Evolutionary conservation across 83 land plant genomes (phyloP).

Genomic region (Isoetes engelmannii): DNA sequence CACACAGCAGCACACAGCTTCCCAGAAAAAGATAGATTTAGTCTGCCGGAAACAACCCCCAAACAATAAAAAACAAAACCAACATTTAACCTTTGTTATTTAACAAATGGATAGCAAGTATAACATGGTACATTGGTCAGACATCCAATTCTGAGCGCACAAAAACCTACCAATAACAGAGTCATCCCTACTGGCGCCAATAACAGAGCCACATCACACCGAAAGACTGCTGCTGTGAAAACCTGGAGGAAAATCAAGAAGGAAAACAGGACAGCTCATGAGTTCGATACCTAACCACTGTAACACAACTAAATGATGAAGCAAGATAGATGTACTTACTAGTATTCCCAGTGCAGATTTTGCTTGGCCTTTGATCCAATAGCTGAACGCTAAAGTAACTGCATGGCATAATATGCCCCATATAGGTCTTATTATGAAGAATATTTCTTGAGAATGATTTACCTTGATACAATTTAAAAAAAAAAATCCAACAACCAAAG

Average conservation of each 20-base stretch:
- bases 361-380: conserved; percentile 52
- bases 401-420: not conserved
- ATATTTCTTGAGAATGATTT: too few species aligned
- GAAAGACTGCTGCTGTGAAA: conserved; percentile 63
- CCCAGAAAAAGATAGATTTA: conserved; percentile 50
- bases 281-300: not conserved
- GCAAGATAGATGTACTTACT: conserved; percentile 35
- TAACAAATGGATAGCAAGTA: not conserved
- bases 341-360: conserved; percentile 46
- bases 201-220: conserved; percentile 87
- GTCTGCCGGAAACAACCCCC: conserved; percentile 36
- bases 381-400: conserved; percentile 78
- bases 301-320: not conserved
- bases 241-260: conserved; percentile 39
- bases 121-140: not conserved
- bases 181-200: conserved; percentile 68
- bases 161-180: conserved; percentile 58
- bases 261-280: conserved; percentile 3
- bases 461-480: too few species aligned
- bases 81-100: not conserved
- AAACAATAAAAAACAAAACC: too few species aligned
- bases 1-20: conserved; percentile 50
- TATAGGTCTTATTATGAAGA: too few species aligned
- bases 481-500: too few species aligned
- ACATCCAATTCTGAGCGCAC: not conserved